Evolutionary conservation across 192 early-diverging fungal species (phyloP).

Genomic region (Geranomyces variabilis): DNA sequence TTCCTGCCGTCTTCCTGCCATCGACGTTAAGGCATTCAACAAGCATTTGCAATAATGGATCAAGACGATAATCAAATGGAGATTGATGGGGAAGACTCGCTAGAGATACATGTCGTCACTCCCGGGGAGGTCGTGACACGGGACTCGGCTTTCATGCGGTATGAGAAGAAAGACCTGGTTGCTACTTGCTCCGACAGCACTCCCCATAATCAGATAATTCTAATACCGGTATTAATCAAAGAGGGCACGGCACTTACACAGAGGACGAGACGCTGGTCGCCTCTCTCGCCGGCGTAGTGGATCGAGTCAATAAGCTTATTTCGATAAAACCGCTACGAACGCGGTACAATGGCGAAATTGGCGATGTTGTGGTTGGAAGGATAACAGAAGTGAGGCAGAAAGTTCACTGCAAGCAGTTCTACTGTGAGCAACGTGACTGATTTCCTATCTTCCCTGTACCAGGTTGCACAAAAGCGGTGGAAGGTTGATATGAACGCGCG

Average conservation of each 20-base stretch:
- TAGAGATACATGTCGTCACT: conserved; percentile 59
- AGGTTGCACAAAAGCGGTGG: conserved; percentile 89
- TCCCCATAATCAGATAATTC: neutral
- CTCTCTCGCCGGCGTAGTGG: conserved; percentile 87
- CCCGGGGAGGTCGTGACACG: conserved; percentile 77
- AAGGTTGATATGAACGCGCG: conserved; percentile 88
- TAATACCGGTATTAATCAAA: conserved; percentile 28
- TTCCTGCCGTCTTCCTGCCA: too few species aligned
- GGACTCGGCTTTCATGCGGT: conserved; percentile 75
- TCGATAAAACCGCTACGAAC: conserved; percentile 86
- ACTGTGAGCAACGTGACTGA: too few species aligned
- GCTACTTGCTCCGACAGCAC: conserved; percentile 5
- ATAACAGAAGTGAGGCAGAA: conserved; percentile 73
- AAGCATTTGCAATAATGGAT: too few species aligned
- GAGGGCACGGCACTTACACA: conserved; percentile 90
- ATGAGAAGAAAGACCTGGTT: conserved; percentile 5
- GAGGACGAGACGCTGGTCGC: conserved; percentile 73
- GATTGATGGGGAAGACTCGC: too few species aligned
- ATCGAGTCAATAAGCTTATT: conserved; percentile 94
- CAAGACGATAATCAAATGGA: too few species aligned
- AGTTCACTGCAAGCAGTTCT: too few species aligned
- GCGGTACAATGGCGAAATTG: conserved; percentile 87
- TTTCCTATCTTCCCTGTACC: neutral
- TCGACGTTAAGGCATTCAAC: too few species aligned
- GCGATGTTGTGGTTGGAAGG: conserved; percentile 94